phyloP scores from a whole-genome alignment of 352 stramenopile genomes.

The Pythium diclinum region DNA sequence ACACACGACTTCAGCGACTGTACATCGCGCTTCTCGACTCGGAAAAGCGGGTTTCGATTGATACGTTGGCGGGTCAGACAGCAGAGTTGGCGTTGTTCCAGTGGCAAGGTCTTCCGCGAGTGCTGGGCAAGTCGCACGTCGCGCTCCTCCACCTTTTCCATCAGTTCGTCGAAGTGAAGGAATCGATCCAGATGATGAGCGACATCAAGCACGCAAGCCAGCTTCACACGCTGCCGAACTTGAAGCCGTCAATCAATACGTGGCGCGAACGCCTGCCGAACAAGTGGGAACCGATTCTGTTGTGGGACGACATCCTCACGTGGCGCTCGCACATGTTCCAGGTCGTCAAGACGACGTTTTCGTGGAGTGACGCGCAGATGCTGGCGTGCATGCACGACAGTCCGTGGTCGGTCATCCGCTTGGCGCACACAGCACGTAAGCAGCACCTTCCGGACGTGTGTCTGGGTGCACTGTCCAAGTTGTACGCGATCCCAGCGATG shows the following conservation, averaged over 20 bases:
- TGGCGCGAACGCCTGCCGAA: slow-evolving; percentile 92
- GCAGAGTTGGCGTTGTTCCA: slow-evolving; percentile 82
- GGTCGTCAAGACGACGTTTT: slow-evolving; percentile 87
- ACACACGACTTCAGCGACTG: slow-evolving; percentile 77
- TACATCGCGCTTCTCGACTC: slow-evolving; percentile 87
- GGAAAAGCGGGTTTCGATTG: slow-evolving; percentile 69
- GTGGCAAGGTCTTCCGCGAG: slow-evolving; percentile 86
- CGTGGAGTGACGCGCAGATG: slow-evolving; percentile 86
- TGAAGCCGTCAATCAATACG: slow-evolving; percentile 91
- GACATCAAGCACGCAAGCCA: slow-evolving; percentile 84
- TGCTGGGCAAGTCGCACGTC: slow-evolving; percentile 73
- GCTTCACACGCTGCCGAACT: slow-evolving; percentile 83
- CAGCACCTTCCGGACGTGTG: slow-evolving; percentile 88
- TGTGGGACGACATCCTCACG: slow-evolving; percentile 93
- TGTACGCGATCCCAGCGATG: slow-evolving; percentile 89
- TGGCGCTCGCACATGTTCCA: slow-evolving; percentile 93
- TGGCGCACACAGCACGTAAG: slow-evolving; percentile 89
- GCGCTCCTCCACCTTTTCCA: slow-evolving; percentile 87
- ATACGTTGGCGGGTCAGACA: slow-evolving; percentile 67
- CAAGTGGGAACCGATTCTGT: slow-evolving; percentile 90
- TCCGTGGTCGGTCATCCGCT: slow-evolving; percentile 91
- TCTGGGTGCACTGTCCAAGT: slow-evolving; percentile 78
- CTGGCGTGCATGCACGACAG: slow-evolving; percentile 90
- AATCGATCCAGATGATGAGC: slow-evolving; percentile 90
- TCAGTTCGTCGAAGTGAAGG: slow-evolving; percentile 91